Evolutionary conservation across 257 asterid species (phyloP), one percentile per base, ranked within the genome.

Genomic region (Voacanga thouarsii): DNA sequence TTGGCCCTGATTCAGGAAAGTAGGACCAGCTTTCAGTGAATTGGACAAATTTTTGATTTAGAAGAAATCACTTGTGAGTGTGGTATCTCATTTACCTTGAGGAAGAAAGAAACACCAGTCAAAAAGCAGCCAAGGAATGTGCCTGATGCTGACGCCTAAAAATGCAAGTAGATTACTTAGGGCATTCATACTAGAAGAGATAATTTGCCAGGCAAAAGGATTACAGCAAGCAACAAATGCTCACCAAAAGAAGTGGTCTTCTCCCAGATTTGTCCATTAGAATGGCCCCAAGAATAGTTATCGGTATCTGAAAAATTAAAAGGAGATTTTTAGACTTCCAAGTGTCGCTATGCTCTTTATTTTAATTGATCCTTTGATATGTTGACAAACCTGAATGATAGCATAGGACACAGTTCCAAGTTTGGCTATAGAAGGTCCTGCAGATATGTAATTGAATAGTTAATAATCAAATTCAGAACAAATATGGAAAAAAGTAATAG

Each of bases 241-340:
- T 80, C 78, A 90, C 98, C 90, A 88, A 77, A 43, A 94, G 91
- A 64, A 93, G 96, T 49, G 96, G 95, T 56, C 90, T 81, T 90
- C 97, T 85, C 80, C 97, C 98, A 67, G 93, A 86, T 81, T 78
- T 90, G 75, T 93, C 97, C 96, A 93, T 93, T 49, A 93, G 80
- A 23, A 90, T 37, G 61, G 94, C 97, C 71, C 98, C 98, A 75
- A 89, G 43, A 43, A 89, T 26, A n/a, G 95, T 90, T 80, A 92
- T 79, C 1, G 92, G 96, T 15, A 94, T 90, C 98, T 93, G 80
- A 63, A 80, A 74, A 23, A 77, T 11, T 4, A 19, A 47, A 21
- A 21, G 7, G 12, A 75, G 39, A 68, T 6, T 49, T 53, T 72
- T 19, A 79, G 74, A 57, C 51, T n/a, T 63, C 49, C 18, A 57